Percentiles rank a stretch among this genome's conserved stretches.
These are phyloP conservation scores for Leccinellum rugosiceps DNA, from an alignment of 768 basidiomycete genomes.

Conservation along the genomic window DNA sequence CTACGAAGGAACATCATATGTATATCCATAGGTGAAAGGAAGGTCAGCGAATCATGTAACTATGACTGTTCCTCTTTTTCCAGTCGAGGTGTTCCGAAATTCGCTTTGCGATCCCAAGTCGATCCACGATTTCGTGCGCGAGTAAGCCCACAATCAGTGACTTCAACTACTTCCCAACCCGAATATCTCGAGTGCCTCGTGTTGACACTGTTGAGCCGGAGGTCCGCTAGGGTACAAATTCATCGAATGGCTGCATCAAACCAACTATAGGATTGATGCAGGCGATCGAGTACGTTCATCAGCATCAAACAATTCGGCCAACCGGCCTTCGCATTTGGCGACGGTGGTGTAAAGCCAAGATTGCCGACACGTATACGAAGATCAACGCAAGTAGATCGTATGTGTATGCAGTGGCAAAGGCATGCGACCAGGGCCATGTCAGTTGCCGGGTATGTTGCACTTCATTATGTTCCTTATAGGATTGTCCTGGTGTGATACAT, in stretches of 20 bases:
- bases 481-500: constrained; percentile 94
- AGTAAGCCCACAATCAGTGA: constrained; percentile 43
- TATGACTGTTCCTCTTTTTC: constrained; percentile 43
- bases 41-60: constrained; percentile 41
- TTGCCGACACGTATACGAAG: constrained; percentile 94
- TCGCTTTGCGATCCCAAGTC: constrained; percentile 37
- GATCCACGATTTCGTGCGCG: constrained; percentile 31
- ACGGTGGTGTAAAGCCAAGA: constrained; percentile 51
- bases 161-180: constrained; percentile 38
- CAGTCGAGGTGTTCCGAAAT: constrained; percentile 47
- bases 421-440: constrained; percentile 77
- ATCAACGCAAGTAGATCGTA: constrained; percentile 85
- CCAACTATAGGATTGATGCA: no score
- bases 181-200: constrained; percentile 12
- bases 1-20: constrained; percentile 29
- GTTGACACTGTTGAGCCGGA: no score
- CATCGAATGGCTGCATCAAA: no score
- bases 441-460: constrained; percentile 63
- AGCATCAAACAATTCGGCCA: no score
- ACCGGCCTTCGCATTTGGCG: neutral
- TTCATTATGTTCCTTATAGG: constrained; percentile 39
- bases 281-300: no score
- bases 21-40: no score
- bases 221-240: no score
- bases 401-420: constrained; percentile 89